Conservation (phyloP, 1,284 basidiomycete species). For the Leccinum pallidistipes region DNA sequence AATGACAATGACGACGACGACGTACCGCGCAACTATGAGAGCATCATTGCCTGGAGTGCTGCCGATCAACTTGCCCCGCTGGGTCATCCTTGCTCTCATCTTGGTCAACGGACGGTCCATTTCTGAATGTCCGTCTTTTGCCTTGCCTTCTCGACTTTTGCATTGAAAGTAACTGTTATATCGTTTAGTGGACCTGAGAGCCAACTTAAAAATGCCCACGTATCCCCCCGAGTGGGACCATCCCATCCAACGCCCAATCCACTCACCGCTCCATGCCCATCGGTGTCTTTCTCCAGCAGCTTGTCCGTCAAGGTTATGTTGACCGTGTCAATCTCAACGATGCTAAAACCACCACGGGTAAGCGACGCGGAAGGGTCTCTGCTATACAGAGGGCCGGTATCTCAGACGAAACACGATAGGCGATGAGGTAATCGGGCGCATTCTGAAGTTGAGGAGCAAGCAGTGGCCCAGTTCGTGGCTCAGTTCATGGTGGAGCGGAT, state of each 20-base stretch:
- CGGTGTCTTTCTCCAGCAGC: constrained; percentile 55
- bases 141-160: constrained; percentile 4
- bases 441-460: constrained; percentile 54
- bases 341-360: constrained; percentile 37
- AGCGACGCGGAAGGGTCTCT: constrained; percentile 52
- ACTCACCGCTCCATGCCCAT: constrained; percentile 49
- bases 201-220: constrained; percentile 63
- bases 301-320: constrained; percentile 67
- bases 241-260: constrained; percentile 51
- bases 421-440: constrained; percentile 76
- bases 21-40: constrained; percentile 49
- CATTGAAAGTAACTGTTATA: not conserved
- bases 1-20: constrained; percentile 43
- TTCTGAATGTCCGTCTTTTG: constrained; percentile 54
- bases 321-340: constrained; percentile 57
- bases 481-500: constrained; percentile 69
- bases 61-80: constrained; percentile 61
- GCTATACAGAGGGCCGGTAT: constrained; percentile 45
- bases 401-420: constrained; percentile 45
- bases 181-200: constrained; percentile 56
- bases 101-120: constrained; percentile 68
- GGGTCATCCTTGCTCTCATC: constrained; percentile 70
- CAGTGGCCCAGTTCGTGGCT: constrained; percentile 56
- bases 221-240: constrained; percentile 42
- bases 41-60: constrained; percentile 62